phyloP scores from a whole-genome alignment of 345 rosid genomes.

The Eucalyptus marginata region DNA sequence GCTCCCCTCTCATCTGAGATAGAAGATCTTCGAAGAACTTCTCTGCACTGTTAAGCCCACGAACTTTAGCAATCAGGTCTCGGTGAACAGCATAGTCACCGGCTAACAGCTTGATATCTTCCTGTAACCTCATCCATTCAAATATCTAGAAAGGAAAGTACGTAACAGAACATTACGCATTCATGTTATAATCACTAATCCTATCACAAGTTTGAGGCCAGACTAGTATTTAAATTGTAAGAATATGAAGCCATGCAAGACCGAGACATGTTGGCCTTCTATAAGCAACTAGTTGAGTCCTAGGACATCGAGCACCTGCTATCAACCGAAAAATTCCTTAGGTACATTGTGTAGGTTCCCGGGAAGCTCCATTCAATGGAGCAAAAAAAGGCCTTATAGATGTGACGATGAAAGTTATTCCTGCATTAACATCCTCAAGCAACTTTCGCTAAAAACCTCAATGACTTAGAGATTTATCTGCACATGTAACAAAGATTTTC shows the following conservation, averaged over 20 bases:
- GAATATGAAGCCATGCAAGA: neutral
- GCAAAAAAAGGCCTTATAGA: neutral
- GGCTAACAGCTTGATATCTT: slow-evolving; percentile 55
- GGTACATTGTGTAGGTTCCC: neutral
- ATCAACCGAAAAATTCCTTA: neutral
- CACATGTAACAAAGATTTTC: neutral
- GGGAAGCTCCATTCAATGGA: neutral
- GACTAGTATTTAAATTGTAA: neutral
- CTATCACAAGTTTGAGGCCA: neutral
- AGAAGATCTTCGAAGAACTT: slow-evolving; percentile 87
- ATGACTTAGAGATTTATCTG: neutral
- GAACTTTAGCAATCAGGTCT: slow-evolving; percentile 74
- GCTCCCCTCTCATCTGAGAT: slow-evolving; percentile 45
- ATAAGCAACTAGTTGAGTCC: neutral
- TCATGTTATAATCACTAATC: neutral
- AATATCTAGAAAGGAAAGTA: slow-evolving; percentile 37
- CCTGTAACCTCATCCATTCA: slow-evolving; percentile 83
- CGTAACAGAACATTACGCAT: neutral
- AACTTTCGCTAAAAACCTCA: neutral
- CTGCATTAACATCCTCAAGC: neutral
- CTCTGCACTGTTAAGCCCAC: slow-evolving; percentile 76
- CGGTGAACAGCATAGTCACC: slow-evolving; percentile 91
- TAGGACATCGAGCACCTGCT: neutral
- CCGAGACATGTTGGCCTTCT: neutral
- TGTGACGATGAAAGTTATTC: neutral